Conservation (phyloP, 495 filamentous ascomycete species). For the Xeromyces bisporus region DNA sequence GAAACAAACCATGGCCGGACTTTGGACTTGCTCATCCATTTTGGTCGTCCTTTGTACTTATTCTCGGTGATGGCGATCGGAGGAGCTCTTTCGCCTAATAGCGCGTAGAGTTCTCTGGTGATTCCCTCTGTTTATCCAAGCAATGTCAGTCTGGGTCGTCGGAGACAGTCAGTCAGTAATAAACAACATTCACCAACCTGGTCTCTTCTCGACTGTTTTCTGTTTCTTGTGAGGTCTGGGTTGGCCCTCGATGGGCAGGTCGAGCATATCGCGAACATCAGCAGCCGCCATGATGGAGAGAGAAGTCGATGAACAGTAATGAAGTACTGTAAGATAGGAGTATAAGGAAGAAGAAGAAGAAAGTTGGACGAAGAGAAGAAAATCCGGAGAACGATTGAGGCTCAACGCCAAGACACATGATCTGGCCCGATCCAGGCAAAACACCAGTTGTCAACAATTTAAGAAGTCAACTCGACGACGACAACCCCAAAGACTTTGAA, state of each 20-base stretch:
- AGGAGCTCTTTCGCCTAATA: constrained; percentile 50
- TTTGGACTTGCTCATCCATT: constrained; percentile 36
- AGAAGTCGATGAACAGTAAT: no score
- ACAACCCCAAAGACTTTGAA: no score
- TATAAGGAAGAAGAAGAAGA: no score
- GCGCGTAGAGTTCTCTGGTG: constrained; percentile 45
- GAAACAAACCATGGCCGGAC: constrained; percentile 36
- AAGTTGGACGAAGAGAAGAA: no score
- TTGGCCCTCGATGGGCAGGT: constrained; percentile 50
- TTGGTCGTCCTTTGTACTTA: constrained; percentile 47
- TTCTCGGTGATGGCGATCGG: constrained; percentile 50
- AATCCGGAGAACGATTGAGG: no score
- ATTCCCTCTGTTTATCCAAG: constrained; percentile 55
- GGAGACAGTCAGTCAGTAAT: no score
- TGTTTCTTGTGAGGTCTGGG: constrained; percentile 59
- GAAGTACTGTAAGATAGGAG: no score
- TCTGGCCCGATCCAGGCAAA: no score
- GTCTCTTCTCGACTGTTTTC: constrained; percentile 52
- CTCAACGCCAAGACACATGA: no score
- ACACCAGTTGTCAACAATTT: no score
- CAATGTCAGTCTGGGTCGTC: no score
- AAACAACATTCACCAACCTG: constrained; percentile 30
- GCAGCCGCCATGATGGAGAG: constrained; percentile 46
- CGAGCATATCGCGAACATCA: constrained; percentile 84
- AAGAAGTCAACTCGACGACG: no score